These are phyloP conservation scores for Cladosporium velox DNA, from an alignment of 2,329 filamentous ascomycete species.

Conservation along the genomic window DNA sequence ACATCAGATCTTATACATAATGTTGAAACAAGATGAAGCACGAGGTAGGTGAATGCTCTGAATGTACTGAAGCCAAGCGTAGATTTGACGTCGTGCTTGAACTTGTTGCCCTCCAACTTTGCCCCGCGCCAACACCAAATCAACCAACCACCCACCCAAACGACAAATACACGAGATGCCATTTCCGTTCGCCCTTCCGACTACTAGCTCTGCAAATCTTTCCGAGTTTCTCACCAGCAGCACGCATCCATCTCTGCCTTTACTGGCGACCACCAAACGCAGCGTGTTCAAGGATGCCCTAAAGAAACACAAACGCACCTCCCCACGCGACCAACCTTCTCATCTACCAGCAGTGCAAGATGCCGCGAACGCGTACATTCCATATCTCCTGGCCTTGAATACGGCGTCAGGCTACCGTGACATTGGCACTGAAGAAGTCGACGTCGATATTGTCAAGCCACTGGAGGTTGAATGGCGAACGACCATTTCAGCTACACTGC, in stretches of 20 bases:
- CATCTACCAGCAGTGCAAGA: slow-evolving; percentile 71
- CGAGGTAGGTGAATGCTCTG: neutral
- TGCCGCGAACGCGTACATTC: slow-evolving; percentile 74
- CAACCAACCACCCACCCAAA: neutral
- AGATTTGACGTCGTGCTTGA: neutral
- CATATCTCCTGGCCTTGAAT: slow-evolving; percentile 79
- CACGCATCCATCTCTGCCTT: slow-evolving; percentile 85
- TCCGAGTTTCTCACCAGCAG: slow-evolving; percentile 73
- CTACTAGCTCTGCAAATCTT: slow-evolving; percentile 84
- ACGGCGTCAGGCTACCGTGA: slow-evolving; percentile 57
- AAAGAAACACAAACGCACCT: slow-evolving; percentile 87
- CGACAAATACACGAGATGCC: slow-evolving; percentile 63
- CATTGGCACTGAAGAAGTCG: slow-evolving; percentile 63
- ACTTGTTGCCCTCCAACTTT: neutral
- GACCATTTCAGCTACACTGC: slow-evolving; percentile 67
- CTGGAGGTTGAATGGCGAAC: slow-evolving; percentile 80
- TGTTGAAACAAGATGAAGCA: no score
- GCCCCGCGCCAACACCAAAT: neutral
- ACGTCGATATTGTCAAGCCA: slow-evolving; percentile 65
- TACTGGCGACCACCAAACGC: slow-evolving; percentile 78
- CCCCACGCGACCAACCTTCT: slow-evolving; percentile 66
- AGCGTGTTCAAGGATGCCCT: slow-evolving; percentile 79
- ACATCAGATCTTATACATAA: neutral
- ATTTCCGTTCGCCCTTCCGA: slow-evolving; percentile 84
- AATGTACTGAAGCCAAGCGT: neutral